Conservation (phyloP, 2,329 filamentous ascomycete species). For the Malbranchea cinnamomea region DNA sequence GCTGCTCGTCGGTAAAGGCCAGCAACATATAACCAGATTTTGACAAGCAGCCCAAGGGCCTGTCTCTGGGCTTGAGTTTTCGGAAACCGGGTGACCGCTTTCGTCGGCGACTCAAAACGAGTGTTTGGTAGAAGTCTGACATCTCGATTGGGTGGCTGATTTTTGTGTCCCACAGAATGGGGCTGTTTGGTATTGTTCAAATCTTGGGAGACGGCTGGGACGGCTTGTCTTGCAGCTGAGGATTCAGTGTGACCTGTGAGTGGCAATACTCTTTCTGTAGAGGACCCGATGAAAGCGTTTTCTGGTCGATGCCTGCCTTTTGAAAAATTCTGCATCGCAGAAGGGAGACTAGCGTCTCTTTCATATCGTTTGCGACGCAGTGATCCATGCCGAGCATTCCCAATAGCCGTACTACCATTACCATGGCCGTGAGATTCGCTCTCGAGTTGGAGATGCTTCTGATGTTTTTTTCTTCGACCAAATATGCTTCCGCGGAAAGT, state of each 20-base stretch:
- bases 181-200: constrained; percentile 21
- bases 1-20: constrained; percentile 73
- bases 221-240: constrained; percentile 12
- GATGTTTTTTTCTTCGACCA: constrained; percentile 38
- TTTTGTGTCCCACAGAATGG: constrained; percentile 20
- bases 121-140: constrained; percentile 22
- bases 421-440: no score
- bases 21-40: constrained; percentile 81
- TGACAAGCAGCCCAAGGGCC: constrained; percentile 47
- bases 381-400: constrained; percentile 16
- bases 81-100: constrained; percentile 35
- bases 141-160: constrained; percentile 31
- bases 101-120: constrained; percentile 25
- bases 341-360: constrained; percentile 3
- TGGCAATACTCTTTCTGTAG: constrained; percentile 3
- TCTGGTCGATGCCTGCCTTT: constrained; percentile 3
- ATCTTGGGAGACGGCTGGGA: constrained; percentile 24
- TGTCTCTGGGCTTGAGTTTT: constrained; percentile 38
- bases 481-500: constrained; percentile 66
- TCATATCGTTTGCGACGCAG: constrained; percentile 12
- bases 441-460: no score
- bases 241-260: constrained; percentile 2
- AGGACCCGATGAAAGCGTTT: not conserved
- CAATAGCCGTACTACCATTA: no score
- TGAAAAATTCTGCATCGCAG: constrained; percentile 1